Conservation (phyloP, 306 rosid genomes). For the Malus domestica region DNA sequence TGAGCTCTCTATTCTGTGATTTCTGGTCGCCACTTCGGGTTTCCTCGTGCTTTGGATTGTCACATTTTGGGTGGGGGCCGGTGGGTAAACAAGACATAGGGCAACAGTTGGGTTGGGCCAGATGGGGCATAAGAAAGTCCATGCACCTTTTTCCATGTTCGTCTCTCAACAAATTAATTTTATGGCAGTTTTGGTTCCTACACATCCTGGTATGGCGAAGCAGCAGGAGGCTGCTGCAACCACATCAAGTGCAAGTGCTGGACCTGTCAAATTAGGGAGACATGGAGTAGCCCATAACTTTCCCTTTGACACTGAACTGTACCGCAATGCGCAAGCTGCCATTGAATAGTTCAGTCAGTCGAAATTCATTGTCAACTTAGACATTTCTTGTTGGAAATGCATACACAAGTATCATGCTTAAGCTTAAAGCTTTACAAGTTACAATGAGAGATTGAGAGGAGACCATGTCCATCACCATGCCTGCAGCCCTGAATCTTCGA, state of each 20-base stretch:
- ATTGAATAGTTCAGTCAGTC: background rate
- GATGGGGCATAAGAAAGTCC: background rate
- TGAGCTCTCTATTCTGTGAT: too few species aligned
- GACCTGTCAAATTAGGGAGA: constrained; percentile 67
- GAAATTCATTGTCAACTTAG: background rate
- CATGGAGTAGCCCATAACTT: constrained; percentile 32
- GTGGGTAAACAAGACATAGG: background rate
- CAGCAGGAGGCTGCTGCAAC: constrained; percentile 64
- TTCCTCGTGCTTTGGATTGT: background rate
- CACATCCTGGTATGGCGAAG: constrained; percentile 74
- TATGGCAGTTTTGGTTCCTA: constrained; percentile 73
- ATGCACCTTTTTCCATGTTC: too few species aligned
- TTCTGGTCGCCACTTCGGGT: background rate
- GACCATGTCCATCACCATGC: too few species aligned
- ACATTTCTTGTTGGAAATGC: background rate
- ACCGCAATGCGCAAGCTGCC: background rate
- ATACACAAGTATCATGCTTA: too few species aligned
- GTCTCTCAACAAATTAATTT: background rate
- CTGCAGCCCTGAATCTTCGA: too few species aligned
- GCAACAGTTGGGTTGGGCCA: background rate
- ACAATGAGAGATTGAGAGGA: too few species aligned
- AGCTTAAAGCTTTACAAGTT: too few species aligned
- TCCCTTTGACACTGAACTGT: background rate
- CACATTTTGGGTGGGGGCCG: background rate
- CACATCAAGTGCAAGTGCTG: constrained; percentile 40